These are phyloP conservation scores for Globisporangium abappressorium DNA, from an alignment of 352 stramenopile species.

Conservation along the genomic window DNA sequence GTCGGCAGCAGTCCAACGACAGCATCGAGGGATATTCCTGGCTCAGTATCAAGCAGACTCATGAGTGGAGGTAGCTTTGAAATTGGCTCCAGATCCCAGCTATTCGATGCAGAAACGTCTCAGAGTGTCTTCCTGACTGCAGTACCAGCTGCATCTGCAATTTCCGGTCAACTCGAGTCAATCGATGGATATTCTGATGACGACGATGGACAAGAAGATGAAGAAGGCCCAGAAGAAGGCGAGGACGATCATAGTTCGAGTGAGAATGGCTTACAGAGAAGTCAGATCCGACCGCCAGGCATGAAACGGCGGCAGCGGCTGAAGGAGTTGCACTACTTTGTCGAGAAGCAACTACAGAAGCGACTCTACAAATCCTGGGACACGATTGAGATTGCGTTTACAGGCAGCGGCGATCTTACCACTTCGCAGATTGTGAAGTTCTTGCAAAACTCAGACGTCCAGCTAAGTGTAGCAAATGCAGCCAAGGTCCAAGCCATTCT, in stretches of 20 bases:
- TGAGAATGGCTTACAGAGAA: not conserved
- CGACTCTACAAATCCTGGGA: slow-evolving; percentile 67
- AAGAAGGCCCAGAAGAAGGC: slow-evolving; percentile 23
- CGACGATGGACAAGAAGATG: not conserved
- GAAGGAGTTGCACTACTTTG: slow-evolving; percentile 62
- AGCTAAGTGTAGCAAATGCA: slow-evolving; percentile 53
- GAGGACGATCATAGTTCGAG: slow-evolving; percentile 10
- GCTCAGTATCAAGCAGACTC: not conserved
- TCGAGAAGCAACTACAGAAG: slow-evolving; percentile 65
- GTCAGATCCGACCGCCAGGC: slow-evolving; percentile 24
- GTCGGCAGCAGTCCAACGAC: not conserved
- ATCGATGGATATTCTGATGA: not conserved
- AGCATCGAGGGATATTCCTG: not conserved
- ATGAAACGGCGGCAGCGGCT: slow-evolving; percentile 50
- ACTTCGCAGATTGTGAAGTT: slow-evolving; percentile 69
- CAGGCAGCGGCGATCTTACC: slow-evolving; percentile 61
- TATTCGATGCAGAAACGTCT: not conserved
- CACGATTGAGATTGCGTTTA: slow-evolving; percentile 69
- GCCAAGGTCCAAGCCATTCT: slow-evolving; percentile 59
- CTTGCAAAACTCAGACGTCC: slow-evolving; percentile 60
- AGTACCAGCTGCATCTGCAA: slow-evolving; percentile 12
- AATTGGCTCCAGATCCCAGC: not conserved
- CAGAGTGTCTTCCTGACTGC: slow-evolving; percentile 22
- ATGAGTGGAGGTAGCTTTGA: not conserved
- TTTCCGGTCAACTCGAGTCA: not conserved